These are phyloP conservation scores for Lignosus rhinocerotis DNA, from an alignment of 1,284 basidiomycete species.

Conservation along the genomic window DNA sequence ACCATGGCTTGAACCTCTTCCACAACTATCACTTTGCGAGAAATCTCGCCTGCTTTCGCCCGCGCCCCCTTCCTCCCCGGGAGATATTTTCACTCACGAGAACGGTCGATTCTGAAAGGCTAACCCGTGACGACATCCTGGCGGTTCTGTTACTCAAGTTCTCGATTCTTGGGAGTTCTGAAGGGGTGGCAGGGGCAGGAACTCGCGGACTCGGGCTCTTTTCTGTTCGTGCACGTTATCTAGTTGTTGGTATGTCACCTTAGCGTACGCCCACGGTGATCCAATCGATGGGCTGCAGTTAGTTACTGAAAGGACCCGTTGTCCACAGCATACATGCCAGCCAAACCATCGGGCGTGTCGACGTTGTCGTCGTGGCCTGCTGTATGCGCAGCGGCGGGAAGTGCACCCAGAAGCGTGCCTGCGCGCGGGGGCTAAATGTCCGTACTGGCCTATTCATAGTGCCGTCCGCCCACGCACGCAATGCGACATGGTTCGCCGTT, in stretches of 20 bases:
- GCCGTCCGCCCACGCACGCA: constrained; percentile 2
- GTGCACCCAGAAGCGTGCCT: constrained; percentile 11
- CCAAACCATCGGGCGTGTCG: not conserved
- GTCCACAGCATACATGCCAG: not conserved
- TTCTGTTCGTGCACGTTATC: constrained; percentile 7
- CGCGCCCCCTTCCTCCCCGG: too few species aligned
- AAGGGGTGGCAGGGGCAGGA: constrained; percentile 18
- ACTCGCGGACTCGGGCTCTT: constrained; percentile 20
- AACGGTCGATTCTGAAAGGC: not conserved
- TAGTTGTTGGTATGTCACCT: constrained; percentile 14
- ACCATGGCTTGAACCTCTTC: not conserved
- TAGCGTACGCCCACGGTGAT: constrained; percentile 2
- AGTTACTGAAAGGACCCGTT: not conserved
- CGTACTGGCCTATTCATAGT: constrained; percentile 16
- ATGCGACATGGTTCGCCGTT: constrained; percentile 3
- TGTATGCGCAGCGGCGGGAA: not conserved
- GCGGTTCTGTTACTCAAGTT: not conserved
- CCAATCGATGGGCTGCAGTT: not conserved
- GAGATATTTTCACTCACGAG: not conserved
- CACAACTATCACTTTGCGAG: not conserved
- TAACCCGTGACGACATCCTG: constrained; percentile 14
- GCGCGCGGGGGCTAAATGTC: constrained; percentile 4
- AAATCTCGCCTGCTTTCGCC: not conserved
- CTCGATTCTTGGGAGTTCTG: not conserved
- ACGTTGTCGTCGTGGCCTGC: not conserved